Evolutionary conservation across 2,329 filamentous ascomycete species (phyloP).

Genomic region (Teratosphaeria destructans): DNA sequence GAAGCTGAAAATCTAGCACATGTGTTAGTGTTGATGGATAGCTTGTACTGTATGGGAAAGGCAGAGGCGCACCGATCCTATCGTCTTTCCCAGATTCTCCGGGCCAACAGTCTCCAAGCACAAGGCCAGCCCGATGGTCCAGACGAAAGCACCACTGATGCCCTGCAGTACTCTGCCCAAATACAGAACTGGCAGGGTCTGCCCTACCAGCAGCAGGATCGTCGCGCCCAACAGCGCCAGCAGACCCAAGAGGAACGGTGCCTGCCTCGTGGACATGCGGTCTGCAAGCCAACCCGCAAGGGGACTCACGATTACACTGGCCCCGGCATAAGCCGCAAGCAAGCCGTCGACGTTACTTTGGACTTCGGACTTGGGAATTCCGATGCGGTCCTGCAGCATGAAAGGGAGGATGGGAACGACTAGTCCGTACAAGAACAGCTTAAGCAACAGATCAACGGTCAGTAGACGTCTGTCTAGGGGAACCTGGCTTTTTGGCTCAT

Average conservation of each 20-base stretch:
- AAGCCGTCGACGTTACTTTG: constrained; percentile 45
- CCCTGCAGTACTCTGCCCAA: constrained; percentile 49
- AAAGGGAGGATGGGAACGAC: constrained; percentile 50
- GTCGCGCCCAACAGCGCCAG: constrained; percentile 44
- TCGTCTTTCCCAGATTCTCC: constrained; percentile 49
- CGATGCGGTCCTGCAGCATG: constrained; percentile 43
- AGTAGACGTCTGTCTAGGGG: no score
- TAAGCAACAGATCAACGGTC: background rate
- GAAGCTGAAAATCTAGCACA: constrained; percentile 44
- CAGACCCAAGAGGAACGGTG: constrained; percentile 49
- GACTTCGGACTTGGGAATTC: constrained; percentile 37
- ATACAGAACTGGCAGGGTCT: constrained; percentile 38
- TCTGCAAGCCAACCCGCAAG: constrained; percentile 48
- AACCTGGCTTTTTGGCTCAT: no score
- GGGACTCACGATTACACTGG: constrained; percentile 42
- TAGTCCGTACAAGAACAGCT: constrained; percentile 48
- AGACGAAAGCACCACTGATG: constrained; percentile 47
- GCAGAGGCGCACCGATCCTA: constrained; percentile 41
- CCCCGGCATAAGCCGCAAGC: constrained; percentile 45
- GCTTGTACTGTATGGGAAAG: no score
- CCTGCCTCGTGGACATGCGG: constrained; percentile 40
- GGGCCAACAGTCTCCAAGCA: constrained; percentile 48
- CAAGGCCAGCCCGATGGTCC: constrained; percentile 49
- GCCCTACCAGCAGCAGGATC: constrained; percentile 43
- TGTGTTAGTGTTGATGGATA: background rate